A percentile compares a stretch with the other conserved stretches of the same genome.
These are phyloP conservation scores for Solanum paucissectum DNA, from an alignment of 257 asterid genomes.

Conservation along the genomic window DNA sequence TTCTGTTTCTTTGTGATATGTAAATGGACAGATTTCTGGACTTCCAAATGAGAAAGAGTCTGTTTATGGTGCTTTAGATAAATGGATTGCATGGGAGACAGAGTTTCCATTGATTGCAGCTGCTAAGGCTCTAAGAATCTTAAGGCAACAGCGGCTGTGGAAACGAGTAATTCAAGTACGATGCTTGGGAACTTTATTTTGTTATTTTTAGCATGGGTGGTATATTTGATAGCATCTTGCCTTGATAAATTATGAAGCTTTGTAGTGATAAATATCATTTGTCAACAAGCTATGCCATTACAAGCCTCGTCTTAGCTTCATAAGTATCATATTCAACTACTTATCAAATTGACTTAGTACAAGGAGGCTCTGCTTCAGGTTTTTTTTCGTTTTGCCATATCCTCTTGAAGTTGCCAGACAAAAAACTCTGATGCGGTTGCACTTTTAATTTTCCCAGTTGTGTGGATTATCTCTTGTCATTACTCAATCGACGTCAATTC, in stretches of 20 bases:
- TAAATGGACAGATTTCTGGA: slow-evolving; percentile 45
- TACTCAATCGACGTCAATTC: neutral
- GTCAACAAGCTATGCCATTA: neutral
- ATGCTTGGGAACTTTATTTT: neutral
- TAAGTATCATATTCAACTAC: neutral
- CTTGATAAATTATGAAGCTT: neutral
- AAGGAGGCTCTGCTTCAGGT: neutral
- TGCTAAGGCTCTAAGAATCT: slow-evolving; percentile 74
- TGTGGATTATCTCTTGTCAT: neutral
- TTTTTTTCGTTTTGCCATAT: neutral
- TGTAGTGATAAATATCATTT: neutral
- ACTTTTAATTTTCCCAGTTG: neutral
- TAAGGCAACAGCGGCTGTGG: slow-evolving; percentile 71
- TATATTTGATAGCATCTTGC: neutral
- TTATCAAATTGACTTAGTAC: neutral
- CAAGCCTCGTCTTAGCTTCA: neutral
- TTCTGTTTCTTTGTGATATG: neutral
- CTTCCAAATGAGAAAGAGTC: slow-evolving; percentile 82
- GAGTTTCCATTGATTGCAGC: slow-evolving; percentile 92
- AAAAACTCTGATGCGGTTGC: neutral
- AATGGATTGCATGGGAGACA: slow-evolving; percentile 94
- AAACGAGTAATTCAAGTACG: slow-evolving; percentile 61
- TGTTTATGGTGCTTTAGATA: slow-evolving; percentile 66
- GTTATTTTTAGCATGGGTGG: neutral
- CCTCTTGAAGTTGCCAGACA: neutral